Base-by-base conservation (phyloP, 2,329 filamentous ascomycete species). In the Xylaria sp. region DNA sequence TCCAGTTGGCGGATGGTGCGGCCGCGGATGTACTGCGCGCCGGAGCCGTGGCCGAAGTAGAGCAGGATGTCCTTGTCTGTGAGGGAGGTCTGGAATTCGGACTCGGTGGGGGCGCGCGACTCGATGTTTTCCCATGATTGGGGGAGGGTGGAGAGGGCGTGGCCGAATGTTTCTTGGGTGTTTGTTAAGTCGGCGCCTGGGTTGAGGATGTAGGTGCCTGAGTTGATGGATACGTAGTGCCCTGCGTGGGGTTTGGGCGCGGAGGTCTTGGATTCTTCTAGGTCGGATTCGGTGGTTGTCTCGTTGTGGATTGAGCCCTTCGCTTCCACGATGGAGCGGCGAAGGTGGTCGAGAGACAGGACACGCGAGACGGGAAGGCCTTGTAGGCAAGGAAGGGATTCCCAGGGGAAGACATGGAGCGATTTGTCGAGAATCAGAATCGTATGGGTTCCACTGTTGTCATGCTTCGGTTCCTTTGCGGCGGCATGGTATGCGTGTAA, bases 21-120 rank as follows among this genome's bases (percentile, higher is more conserved):
- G 10, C 89, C 87, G 35, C 92, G 88, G 59, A 99, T 91, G 74
- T 96, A 99, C 74, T 99, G 94, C 34, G 91, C 90, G 19, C 93
- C 94, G 65, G 90, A 93, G 61, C 94, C 94, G 76, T 99, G 94
- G 1, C 94, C 94, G 74, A 99, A 97, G 77, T 99, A 99, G 9
- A 99, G 80, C 23, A 97, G 78, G 1, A 96, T 78, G 59, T 91
- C 86, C 16, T 85, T 86, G 0, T 79, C 74, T 52, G 83, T 77
- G 7, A 99, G 81, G 0, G 83, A 83, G 0, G 76, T 69, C 64
- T 87, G 86, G 73, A 97, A 93, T 63, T 95, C 90, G 2, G 82
- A 75, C 71, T 97, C 93, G 0, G 80, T 84, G 0, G 94, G 94
- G 2, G 81, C 79, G 19, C 84, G 85, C 61, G 84, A 83, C 59